These are phyloP conservation scores for Hypomyces rosellus DNA, from an alignment of 2,329 filamentous ascomycete genomes.

Conservation along the genomic window DNA sequence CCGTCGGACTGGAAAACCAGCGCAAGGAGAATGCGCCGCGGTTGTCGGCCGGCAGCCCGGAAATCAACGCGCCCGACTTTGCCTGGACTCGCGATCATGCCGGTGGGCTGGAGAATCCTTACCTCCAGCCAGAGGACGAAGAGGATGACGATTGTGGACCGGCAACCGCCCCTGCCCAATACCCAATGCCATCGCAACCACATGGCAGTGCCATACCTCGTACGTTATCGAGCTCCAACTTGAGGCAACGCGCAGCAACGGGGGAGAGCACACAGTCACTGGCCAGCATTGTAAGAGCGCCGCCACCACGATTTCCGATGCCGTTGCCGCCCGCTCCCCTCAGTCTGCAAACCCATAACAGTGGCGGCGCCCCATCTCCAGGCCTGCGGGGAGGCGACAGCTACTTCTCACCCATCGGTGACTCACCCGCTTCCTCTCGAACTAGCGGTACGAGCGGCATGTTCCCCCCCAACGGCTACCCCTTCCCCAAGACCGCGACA, in stretches of 20 bases:
- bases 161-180: conserved; percentile 30
- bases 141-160: conserved; percentile 51
- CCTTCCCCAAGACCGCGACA: conserved; percentile 65
- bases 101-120: conserved; percentile 71
- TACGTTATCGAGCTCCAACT: conserved; percentile 61
- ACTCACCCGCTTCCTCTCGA: conserved; percentile 70
- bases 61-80: conserved; percentile 64
- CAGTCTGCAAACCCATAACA: conserved; percentile 58
- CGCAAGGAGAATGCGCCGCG: conserved; percentile 54
- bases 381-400: conserved; percentile 63
- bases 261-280: conserved; percentile 59
- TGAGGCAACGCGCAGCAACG: conserved; percentile 71
- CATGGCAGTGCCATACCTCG: conserved; percentile 23
- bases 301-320: conserved; percentile 67
- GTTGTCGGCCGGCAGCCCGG: conserved; percentile 35
- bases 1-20: conserved; percentile 69
- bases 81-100: conserved; percentile 68
- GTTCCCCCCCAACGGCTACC: conserved; percentile 51
- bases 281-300: conserved; percentile 50
- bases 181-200: conserved; percentile 23
- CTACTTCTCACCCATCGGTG: conserved; percentile 84
- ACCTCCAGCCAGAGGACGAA: conserved; percentile 58
- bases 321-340: conserved; percentile 52
- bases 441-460: conserved; percentile 70
- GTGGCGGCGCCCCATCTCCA: conserved; percentile 48